Conservation (phyloP, 768 basidiomycete genomes). For the Imleria badia region DNA sequence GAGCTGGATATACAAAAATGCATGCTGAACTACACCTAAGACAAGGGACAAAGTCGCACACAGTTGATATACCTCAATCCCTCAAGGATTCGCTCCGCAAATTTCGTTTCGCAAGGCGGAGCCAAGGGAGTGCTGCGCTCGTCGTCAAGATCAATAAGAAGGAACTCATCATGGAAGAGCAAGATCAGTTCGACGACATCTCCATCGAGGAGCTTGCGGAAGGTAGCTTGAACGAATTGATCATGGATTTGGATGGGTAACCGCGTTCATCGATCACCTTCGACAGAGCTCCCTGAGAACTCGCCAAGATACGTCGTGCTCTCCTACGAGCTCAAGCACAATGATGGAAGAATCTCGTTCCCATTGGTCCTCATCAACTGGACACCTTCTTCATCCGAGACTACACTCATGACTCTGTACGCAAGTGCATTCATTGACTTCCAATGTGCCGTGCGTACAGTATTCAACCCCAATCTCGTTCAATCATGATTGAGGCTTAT, state of each 20-base stretch:
- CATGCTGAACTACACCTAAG: neutral
- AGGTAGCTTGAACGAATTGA: slow-evolving; percentile 44
- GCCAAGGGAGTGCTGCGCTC: slow-evolving; percentile 70
- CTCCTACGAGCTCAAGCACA: slow-evolving; percentile 77
- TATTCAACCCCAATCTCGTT: neutral
- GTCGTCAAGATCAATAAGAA: slow-evolving; percentile 90
- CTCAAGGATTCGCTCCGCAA: slow-evolving; percentile 81
- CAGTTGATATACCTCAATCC: slow-evolving; percentile 82
- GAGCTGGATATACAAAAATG: slow-evolving; percentile 5
- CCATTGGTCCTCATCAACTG: slow-evolving; percentile 89
- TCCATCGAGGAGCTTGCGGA: slow-evolving; percentile 84
- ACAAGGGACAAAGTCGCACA: slow-evolving; percentile 33
- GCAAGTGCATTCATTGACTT: slow-evolving; percentile 81
- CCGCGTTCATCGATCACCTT: neutral
- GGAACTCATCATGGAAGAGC: slow-evolving; percentile 78
- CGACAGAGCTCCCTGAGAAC: slow-evolving; percentile 80
- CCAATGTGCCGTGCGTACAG: slow-evolving; percentile 63
- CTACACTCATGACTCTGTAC: slow-evolving; percentile 72
- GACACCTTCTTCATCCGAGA: slow-evolving; percentile 78
- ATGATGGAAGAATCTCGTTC: slow-evolving; percentile 80
- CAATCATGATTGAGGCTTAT: neutral
- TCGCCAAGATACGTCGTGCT: slow-evolving; percentile 84
- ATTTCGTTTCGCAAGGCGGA: slow-evolving; percentile 72
- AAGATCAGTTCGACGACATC: slow-evolving; percentile 74
- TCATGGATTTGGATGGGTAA: neutral